Conservation (phyloP, 257 asterid species). For the Avicennia marina region DNA sequence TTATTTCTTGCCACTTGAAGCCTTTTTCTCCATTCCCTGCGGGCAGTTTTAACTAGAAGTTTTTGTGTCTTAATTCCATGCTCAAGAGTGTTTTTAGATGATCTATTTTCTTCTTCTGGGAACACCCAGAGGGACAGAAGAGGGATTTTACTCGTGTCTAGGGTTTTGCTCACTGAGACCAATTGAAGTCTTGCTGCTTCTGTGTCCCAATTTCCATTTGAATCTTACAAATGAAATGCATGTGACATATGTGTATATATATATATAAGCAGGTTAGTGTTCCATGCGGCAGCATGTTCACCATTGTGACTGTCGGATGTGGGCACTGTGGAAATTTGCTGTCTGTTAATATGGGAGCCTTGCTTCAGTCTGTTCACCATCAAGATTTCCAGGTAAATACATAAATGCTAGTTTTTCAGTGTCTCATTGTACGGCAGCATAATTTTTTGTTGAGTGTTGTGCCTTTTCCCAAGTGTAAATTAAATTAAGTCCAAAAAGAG, state of each 20-base stretch:
- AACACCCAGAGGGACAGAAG: neutral
- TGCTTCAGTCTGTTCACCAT: conserved; percentile 59
- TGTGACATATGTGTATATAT: neutral
- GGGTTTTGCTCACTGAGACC: conserved; percentile 18
- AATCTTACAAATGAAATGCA: neutral
- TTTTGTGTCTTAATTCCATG: too few species aligned
- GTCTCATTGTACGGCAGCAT: neutral
- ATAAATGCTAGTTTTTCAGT: too few species aligned
- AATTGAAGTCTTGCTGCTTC: neutral
- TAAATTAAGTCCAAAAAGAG: neutral
- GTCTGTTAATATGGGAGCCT: conserved; percentile 71
- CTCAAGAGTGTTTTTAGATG: neutral
- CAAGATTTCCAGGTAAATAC: conserved; percentile 70
- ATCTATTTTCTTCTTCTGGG: neutral
- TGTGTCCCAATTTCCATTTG: too few species aligned
- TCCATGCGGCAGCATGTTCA: conserved; percentile 72
- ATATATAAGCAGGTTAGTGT: conserved; percentile 60
- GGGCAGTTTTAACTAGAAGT: too few species aligned
- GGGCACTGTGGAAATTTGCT: conserved; percentile 90
- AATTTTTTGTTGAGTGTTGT: neutral
- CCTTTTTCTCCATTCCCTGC: too few species aligned
- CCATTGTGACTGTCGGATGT: conserved; percentile 83
- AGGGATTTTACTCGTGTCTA: neutral
- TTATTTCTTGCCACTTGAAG: too few species aligned
- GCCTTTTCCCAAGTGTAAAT: too few species aligned